Percentiles rank a stretch among this genome's conserved stretches.
Evolutionary conservation across 805 yeast genomes (phyloP).

Genomic region (Pichia thaimueangensis): DNA sequence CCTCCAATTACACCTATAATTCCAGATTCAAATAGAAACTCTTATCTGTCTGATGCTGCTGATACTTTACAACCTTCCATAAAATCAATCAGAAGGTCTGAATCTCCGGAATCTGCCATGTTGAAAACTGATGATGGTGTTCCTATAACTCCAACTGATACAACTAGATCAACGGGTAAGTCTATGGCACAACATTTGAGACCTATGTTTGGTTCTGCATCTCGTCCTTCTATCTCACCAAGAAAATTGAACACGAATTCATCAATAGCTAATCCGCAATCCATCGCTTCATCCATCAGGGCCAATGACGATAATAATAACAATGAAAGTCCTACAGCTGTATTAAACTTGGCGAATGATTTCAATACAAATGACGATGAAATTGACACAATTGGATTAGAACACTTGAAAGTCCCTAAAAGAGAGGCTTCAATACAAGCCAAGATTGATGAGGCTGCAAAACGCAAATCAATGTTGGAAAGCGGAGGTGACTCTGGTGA

Average conservation of each 20-base stretch:
- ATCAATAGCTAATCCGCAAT: background rate
- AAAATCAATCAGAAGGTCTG: slow-evolving; percentile 1
- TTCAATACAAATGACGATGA: background rate
- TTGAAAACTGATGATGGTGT: background rate
- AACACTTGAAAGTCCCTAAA: slow-evolving; percentile 25
- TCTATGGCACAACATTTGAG: slow-evolving; percentile 44
- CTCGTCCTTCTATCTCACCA: slow-evolving; percentile 10
- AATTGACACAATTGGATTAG: background rate
- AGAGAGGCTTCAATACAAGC: slow-evolving; percentile 22
- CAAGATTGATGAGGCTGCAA: slow-evolving; percentile 8
- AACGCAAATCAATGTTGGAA: background rate
- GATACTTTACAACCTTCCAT: slow-evolving; percentile 1
- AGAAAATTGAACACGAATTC: background rate
- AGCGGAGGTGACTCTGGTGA: background rate
- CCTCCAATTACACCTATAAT: slow-evolving; percentile 7
- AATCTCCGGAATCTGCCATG: slow-evolving; percentile 7
- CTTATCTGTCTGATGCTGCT: background rate
- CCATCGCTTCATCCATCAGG: no score
- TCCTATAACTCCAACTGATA: background rate
- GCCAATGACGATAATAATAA: no score
- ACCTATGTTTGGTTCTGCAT: slow-evolving; percentile 21
- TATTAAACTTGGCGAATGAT: slow-evolving; percentile 7
- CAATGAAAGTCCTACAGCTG: no score
- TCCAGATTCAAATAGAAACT: background rate
- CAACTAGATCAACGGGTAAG: slow-evolving; percentile 1